Evolutionary conservation across 805 yeast genomes (phyloP).

Genomic region (Saturnispora serradocipensis): DNA sequence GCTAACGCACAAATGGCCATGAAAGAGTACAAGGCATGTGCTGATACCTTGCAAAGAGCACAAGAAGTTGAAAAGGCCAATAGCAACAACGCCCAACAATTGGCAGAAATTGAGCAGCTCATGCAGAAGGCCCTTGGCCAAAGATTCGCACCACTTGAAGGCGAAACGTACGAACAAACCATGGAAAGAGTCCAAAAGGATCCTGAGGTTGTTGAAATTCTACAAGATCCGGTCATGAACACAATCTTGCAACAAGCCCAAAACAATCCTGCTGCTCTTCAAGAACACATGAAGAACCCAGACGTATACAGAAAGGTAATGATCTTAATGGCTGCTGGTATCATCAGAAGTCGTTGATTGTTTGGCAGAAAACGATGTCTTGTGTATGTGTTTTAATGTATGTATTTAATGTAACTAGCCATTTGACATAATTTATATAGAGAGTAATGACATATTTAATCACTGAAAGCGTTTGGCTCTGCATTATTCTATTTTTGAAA

Average conservation of each 20-base stretch:
- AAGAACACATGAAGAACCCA: constrained; percentile 97
- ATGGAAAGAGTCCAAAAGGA: constrained; percentile 83
- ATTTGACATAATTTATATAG: background rate
- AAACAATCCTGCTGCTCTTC: constrained; percentile 91
- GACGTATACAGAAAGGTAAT: constrained; percentile 81
- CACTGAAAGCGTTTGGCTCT: background rate
- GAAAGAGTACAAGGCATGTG: constrained; percentile 73
- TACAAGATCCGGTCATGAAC: constrained; percentile 95
- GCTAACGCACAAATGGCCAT: constrained; percentile 90
- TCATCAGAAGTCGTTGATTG: constrained; percentile 59
- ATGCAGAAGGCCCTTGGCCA: constrained; percentile 66
- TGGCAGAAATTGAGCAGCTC: constrained; percentile 74
- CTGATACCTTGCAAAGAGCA: constrained; percentile 74
- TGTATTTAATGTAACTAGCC: background rate
- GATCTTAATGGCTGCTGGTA: constrained; percentile 90
- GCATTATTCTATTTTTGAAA: background rate
- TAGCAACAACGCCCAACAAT: constrained; percentile 40
- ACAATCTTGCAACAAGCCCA: constrained; percentile 89
- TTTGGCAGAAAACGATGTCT: background rate
- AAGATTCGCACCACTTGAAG: constrained; percentile 74
- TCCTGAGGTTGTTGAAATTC: constrained; percentile 85
- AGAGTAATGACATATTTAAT: background rate
- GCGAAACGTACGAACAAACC: constrained; percentile 92
- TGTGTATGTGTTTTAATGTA: background rate
- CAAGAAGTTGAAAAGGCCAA: constrained; percentile 62